Conservation (phyloP, 139 green algal genomes). For the Edaphochlamys debaryana region DNA sequence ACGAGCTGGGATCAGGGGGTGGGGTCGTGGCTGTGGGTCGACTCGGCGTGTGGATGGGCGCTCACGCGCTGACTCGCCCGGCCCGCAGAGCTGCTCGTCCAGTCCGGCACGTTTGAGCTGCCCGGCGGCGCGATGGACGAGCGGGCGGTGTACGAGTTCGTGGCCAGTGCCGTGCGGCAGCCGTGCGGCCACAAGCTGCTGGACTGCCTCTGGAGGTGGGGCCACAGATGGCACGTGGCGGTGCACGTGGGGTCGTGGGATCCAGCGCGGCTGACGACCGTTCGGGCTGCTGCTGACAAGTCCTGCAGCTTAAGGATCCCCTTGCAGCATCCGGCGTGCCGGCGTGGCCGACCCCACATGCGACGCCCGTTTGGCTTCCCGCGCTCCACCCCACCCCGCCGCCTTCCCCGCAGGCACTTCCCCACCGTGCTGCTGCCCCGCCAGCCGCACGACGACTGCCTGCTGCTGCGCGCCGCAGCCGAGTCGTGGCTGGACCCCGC, state of each 20-base stretch:
- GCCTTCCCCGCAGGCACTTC: slow-evolving; percentile 11
- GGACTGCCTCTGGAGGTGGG: slow-evolving; percentile 20
- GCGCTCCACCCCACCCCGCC: too few relatives aligned
- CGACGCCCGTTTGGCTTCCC: too few relatives aligned
- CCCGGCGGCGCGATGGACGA: slow-evolving; percentile 9
- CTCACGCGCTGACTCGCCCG: too few relatives aligned
- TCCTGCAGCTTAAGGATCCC: too few relatives aligned
- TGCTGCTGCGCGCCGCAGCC: neutral
- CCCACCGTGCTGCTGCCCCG: slow-evolving; percentile 12
- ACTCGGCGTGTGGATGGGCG: too few relatives aligned
- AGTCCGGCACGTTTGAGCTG: slow-evolving; percentile 9
- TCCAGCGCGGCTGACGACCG: too few relatives aligned
- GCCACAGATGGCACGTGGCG: neutral
- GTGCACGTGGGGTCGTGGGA: too few relatives aligned
- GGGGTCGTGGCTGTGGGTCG: too few relatives aligned
- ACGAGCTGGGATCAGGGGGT: too few relatives aligned
- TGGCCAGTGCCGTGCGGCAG: slow-evolving; percentile 11
- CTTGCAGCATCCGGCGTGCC: too few relatives aligned
- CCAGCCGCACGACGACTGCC: neutral
- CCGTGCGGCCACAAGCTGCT: slow-evolving; percentile 38
- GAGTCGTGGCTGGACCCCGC: slow-evolving; percentile 1
- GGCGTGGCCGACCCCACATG: too few relatives aligned
- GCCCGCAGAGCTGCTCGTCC: slow-evolving; percentile 22
- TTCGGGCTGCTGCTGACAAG: too few relatives aligned
- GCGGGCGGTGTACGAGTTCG: slow-evolving; percentile 22